phyloP scores from a whole-genome alignment of 306 rosid genomes.

The Cucurbita ficifolia region DNA sequence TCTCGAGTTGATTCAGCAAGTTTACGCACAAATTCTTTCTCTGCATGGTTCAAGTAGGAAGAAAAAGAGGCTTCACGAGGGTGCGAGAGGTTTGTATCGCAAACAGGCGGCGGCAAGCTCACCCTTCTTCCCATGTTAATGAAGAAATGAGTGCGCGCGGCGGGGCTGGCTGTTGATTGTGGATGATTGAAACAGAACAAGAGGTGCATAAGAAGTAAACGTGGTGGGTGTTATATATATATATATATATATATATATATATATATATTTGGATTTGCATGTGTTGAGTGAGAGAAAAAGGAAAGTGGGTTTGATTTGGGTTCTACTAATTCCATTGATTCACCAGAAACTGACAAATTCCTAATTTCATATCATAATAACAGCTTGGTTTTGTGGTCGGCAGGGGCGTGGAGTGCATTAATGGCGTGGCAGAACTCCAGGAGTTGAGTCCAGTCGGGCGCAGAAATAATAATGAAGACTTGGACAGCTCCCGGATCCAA shows the following conservation, averaged over 20 bases:
- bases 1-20: not conserved
- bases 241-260: no score
- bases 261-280: no score
- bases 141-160: no score
- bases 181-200: no score
- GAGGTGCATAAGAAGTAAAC: no score
- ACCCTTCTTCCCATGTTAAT: conserved; percentile 1
- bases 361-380: not conserved
- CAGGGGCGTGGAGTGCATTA: not conserved
- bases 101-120: conserved; percentile 3
- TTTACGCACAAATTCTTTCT: conserved; percentile 4
- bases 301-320: not conserved
- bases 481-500: not conserved
- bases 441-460: not conserved
- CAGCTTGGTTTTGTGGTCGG: not conserved
- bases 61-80: conserved; percentile 8
- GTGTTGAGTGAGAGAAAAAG: not conserved
- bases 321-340: not conserved
- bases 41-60: conserved; percentile 5
- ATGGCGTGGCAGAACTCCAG: no score
- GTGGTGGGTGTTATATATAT: no score
- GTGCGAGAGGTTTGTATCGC: not conserved
- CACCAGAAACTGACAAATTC: not conserved
- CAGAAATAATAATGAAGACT: no score
- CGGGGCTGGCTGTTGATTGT: no score